These are phyloP conservation scores for Termitomyces bulborhizus DNA, from an alignment of 768 basidiomycete species.

Conservation along the genomic window DNA sequence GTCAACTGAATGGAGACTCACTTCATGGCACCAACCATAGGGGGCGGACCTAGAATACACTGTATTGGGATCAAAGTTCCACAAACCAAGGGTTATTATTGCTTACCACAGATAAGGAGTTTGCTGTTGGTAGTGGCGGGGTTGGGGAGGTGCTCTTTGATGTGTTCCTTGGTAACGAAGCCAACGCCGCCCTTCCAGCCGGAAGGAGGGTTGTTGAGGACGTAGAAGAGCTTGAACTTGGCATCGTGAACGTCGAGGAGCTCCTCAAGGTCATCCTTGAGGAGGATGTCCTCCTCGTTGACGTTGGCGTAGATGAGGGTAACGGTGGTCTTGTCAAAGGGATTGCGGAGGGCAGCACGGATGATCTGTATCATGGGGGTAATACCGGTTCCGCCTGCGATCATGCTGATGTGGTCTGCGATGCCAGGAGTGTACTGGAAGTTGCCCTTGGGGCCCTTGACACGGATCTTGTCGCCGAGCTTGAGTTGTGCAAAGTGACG, in stretches of 20 bases:
- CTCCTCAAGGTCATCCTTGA: conserved; percentile 82
- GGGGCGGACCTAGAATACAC: conserved; percentile 45
- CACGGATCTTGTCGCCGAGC: conserved; percentile 79
- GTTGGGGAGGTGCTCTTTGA: conserved; percentile 74
- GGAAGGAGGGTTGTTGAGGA: conserved; percentile 90
- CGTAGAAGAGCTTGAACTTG: conserved; percentile 78
- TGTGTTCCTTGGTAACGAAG: conserved; percentile 91
- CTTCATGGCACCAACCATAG: conserved; percentile 52
- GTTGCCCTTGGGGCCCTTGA: conserved; percentile 96
- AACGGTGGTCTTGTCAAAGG: conserved; percentile 76
- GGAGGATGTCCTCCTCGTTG: conserved; percentile 84
- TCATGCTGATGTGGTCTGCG: conserved; percentile 86
- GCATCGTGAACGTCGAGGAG: conserved; percentile 54
- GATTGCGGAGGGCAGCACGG: conserved; percentile 86
- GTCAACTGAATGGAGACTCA: conserved; percentile 19
- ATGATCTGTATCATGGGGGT: conserved; percentile 99
- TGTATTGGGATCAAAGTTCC: not conserved
- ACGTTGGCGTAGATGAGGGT: conserved; percentile 97
- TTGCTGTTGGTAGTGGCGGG: conserved; percentile 61
- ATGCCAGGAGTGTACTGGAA: conserved; percentile 78
- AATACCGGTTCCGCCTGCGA: conserved; percentile 97
- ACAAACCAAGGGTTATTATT: not conserved
- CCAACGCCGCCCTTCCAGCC: conserved; percentile 87
- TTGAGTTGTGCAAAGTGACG: conserved; percentile 76
- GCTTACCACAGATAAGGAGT: conserved; percentile 75